Evolutionary conservation across 2,329 filamentous ascomycete genomes (phyloP), one percentile per base, ranked within the genome.

Genomic region (Hymenoscyphus fraxineus): DNA sequence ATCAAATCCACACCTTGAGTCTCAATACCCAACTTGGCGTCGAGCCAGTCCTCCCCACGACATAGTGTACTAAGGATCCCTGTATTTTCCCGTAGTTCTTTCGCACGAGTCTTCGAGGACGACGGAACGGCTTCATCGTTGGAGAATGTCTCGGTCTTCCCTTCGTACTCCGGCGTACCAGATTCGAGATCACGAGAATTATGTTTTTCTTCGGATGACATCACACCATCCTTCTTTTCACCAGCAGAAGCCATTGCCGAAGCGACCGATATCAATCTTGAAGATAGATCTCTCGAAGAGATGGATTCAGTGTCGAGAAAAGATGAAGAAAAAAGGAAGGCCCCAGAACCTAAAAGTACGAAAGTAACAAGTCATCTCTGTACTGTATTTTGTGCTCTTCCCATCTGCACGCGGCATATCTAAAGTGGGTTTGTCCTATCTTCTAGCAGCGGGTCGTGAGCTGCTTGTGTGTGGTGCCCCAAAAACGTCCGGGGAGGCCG

Each of bases 1-100:
- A 80, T 80, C 9, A 79, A 77, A 64, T 81, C 79, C 38, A 82
- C 78, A 27, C 80, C 80, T 65, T 80, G 78, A 3, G 78, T 79
- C 69, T 82, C 80, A 59, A 82, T 77, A 27, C 79, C 79, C 64
- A 81, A 73, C 68, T 79, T 80, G 56, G 72, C 72, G 69, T 81
- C 80, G 57, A 82, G 74, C 70, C 74, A 75, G 55, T 76, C 73
- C 66, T 81, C 80, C 54, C 76, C 72, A 39, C 66, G 61, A 38
- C 76, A 73, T 62, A 81, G 64, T 6, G 12, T 65, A 10, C 65
- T 60, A 40, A 74, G 58, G 56, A 73, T 59, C 6, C 68, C 68
- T 31, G 61, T 66, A 10, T 66, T 62, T 16, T 70, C 51, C 54
- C 69, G 71, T 7, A 74, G 65, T 31, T 73, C 65, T 51, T 66